Evolutionary conservation across 768 basidiomycete species (phyloP).

Genomic region (Asterophora parasitica): DNA sequence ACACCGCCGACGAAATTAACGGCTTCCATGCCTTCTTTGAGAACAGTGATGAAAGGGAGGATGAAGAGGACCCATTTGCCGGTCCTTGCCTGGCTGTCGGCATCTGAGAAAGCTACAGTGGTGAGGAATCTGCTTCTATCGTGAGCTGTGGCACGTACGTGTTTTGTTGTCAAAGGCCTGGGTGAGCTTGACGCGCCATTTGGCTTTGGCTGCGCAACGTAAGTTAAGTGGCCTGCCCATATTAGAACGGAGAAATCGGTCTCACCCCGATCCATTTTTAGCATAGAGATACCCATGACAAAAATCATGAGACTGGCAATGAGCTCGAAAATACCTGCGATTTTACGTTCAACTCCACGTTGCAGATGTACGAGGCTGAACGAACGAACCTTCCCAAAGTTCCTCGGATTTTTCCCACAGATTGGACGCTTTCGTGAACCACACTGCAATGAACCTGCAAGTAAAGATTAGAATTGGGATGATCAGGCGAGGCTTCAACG

Average conservation of each 20-base stretch:
- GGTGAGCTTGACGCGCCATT: constrained; percentile 89
- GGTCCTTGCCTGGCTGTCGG: constrained; percentile 43
- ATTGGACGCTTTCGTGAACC: constrained; percentile 87
- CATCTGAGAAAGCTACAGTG: constrained; percentile 25
- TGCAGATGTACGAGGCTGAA: background rate
- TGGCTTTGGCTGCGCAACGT: constrained; percentile 64
- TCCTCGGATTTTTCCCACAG: constrained; percentile 83
- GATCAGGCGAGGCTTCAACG: constrained; percentile 11
- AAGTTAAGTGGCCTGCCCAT: background rate
- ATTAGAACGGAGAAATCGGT: background rate
- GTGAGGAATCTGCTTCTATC: background rate
- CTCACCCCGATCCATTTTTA: constrained; percentile 81
- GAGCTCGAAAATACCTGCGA: constrained; percentile 60
- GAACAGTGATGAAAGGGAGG: constrained; percentile 85
- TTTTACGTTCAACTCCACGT: background rate
- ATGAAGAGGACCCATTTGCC: constrained; percentile 88
- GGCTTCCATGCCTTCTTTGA: constrained; percentile 91
- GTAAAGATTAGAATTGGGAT: background rate
- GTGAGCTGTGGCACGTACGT: background rate
- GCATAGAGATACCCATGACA: constrained; percentile 90
- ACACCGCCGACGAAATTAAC: constrained; percentile 94
- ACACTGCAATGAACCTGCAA: constrained; percentile 76
- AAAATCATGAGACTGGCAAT: constrained; percentile 81
- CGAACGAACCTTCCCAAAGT: constrained; percentile 81
- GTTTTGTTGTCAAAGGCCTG: constrained; percentile 61